These are phyloP conservation scores for Stenogyne calaminthoides DNA, from an alignment of 305 asterid genomes.

Conservation along the genomic window DNA sequence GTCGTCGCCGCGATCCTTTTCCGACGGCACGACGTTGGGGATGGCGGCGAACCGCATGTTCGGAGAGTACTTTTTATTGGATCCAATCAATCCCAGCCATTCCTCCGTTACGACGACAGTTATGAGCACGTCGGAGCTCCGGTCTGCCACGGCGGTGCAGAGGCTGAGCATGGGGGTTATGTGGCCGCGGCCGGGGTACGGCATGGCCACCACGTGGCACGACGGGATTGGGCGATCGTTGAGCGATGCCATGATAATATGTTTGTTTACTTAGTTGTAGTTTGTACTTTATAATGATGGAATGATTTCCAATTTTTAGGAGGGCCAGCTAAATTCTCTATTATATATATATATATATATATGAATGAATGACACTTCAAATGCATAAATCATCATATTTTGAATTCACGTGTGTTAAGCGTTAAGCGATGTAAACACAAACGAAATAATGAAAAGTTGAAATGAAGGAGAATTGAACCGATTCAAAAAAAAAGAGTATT, in stretches of 20 bases:
- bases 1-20: conserved; percentile 37
- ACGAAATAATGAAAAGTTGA: no score
- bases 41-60: conserved; percentile 44
- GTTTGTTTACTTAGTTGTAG: no score
- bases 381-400: no score
- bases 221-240: conserved; percentile 7
- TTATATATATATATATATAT: no score
- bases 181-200: conserved; percentile 61
- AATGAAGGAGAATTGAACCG: no score
- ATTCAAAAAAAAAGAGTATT: no score
- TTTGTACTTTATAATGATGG: no score
- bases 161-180: conserved; percentile 55
- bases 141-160: conserved; percentile 42
- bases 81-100: conserved; percentile 46
- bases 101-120: conserved; percentile 57
- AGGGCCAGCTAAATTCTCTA: no score
- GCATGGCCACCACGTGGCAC: conserved; percentile 51
- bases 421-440: no score
- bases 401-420: no score
- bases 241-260: conserved; percentile 4
- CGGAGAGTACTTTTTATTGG: conserved; percentile 34
- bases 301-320: no score
- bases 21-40: conserved; percentile 58
- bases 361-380: no score
- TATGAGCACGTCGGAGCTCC: conserved; percentile 19